These are phyloP conservation scores for Trichosporon ovoides DNA, from an alignment of 1,284 basidiomycete species.

Conservation along the genomic window DNA sequence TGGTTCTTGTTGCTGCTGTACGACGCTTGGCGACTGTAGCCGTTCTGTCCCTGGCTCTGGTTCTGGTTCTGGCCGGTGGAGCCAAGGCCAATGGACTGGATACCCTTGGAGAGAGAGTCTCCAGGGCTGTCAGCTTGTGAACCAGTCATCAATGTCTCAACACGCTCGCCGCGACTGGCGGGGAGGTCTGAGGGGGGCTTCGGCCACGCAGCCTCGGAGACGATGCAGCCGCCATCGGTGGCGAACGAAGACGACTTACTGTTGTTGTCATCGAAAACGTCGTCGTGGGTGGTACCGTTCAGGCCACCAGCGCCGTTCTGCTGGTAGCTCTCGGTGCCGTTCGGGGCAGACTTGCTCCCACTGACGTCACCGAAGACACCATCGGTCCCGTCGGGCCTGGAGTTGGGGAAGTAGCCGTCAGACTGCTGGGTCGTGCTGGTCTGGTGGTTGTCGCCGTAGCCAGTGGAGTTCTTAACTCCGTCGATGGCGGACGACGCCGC, in stretches of 20 bases:
- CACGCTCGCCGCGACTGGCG: too few species aligned
- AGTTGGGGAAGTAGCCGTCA: too few species aligned
- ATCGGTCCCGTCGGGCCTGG: constrained; percentile 11
- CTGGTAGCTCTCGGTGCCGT: neutral
- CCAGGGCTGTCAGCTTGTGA: too few species aligned
- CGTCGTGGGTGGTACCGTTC: neutral
- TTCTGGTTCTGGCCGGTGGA: too few species aligned
- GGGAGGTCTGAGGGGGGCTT: too few species aligned
- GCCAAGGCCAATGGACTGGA: neutral
- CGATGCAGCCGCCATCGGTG: too few species aligned
- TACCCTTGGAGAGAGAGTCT: neutral
- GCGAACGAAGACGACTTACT: too few species aligned
- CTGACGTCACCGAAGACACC: too few species aligned
- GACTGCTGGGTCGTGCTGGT: constrained; percentile 7
- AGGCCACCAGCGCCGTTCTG: neutral
- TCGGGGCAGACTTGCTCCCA: neutral
- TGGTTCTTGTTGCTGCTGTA: neutral
- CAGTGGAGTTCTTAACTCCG: neutral
- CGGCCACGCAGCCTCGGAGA: too few species aligned
- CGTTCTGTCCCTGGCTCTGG: neutral
- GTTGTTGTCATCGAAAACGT: neutral
- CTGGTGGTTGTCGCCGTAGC: neutral
- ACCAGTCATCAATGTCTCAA: too few species aligned
- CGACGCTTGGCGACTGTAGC: neutral
- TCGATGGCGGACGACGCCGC: neutral